Conservation (phyloP, 2,329 filamentous ascomycete species). For the Cytospora schulzeri region DNA sequence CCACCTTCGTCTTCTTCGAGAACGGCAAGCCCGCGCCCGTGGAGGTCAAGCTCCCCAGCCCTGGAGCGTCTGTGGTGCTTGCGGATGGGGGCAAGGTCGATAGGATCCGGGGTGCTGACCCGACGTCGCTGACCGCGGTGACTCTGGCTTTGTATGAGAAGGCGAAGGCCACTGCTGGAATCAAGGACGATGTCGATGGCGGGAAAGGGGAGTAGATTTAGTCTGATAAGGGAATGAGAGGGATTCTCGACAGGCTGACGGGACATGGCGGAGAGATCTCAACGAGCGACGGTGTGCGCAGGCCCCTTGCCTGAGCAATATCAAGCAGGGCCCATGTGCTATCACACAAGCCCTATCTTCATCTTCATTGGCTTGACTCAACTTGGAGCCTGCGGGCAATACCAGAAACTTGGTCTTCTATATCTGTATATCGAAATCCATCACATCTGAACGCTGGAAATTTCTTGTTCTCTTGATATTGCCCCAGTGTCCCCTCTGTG, state of each 20-base stretch:
- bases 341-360: no score
- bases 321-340: no score
- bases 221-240: no score
- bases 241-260: no score
- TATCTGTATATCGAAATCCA: no score
- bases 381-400: no score
- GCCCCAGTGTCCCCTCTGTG: no score
- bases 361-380: no score
- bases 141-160: conserved; percentile 28
- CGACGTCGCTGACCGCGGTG: conserved; percentile 36
- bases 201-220: neutral
- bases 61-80: conserved; percentile 16
- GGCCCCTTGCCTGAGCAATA: no score
- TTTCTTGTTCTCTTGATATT: no score
- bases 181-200: conserved; percentile 2
- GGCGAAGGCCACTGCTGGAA: conserved; percentile 11
- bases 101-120: conserved; percentile 41
- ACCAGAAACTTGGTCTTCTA: no score
- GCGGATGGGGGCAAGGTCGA: conserved; percentile 29
- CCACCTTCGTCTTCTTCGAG: conserved; percentile 59
- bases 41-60: conserved; percentile 32
- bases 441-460: no score
- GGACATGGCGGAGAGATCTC: neutral
- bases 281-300: neutral
- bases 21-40: conserved; percentile 44